Conservation (phyloP, 441 rosid genomes). For the Populus tomentosa region DNA sequence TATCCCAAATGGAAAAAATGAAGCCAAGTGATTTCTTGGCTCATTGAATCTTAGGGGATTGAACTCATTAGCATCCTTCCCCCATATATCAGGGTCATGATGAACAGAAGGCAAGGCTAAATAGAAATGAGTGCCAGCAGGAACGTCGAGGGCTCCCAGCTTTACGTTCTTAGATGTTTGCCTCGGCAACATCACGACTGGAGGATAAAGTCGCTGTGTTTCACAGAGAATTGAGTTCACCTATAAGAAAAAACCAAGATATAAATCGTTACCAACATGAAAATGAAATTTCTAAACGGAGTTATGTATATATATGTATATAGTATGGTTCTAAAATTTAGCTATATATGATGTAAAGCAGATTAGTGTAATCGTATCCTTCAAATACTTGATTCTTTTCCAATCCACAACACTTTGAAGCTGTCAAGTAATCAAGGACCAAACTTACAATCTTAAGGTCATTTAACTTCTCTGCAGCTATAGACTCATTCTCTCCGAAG, state of each 20-base stretch:
- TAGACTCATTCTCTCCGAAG: constrained; percentile 29
- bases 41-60: constrained; percentile 59
- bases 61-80: constrained; percentile 56
- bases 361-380: no score
- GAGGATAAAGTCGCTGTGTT: constrained; percentile 64
- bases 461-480: constrained; percentile 38
- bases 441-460: constrained; percentile 59
- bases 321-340: no score
- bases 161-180: constrained; percentile 31
- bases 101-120: constrained; percentile 42
- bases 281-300: neutral
- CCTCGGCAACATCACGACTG: constrained; percentile 49
- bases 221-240: constrained; percentile 52
- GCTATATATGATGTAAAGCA: no score
- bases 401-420: no score
- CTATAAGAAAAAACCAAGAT: constrained; percentile 24
- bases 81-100: constrained; percentile 58
- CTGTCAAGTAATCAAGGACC: no score
- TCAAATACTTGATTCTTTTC: no score
- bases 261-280: neutral
- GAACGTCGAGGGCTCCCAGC: constrained; percentile 51
- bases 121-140: constrained; percentile 47
- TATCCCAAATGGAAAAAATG: constrained; percentile 53
- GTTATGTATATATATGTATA: no score
- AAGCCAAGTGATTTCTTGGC: constrained; percentile 41